Percentiles rank a stretch among this genome's conserved stretches.
phyloP scores from a whole-genome alignment of 2,329 filamentous ascomycete genomes.

The Colletotrichum noveboracense region DNA sequence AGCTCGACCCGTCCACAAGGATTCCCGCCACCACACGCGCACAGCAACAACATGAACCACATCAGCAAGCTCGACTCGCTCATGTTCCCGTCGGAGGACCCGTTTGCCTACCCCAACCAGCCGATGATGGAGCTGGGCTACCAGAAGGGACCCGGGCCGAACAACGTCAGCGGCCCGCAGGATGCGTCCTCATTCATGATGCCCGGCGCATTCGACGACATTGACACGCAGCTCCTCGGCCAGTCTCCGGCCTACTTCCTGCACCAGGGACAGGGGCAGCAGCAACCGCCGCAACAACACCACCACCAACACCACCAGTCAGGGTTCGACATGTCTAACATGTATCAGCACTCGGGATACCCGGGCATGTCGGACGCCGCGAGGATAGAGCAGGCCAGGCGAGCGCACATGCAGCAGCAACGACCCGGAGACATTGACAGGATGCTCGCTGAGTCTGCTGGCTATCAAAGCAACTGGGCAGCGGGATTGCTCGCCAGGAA shows the following conservation, averaged over 20 bases:
- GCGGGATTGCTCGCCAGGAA: slow-evolving; percentile 21
- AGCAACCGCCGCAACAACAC: slow-evolving; percentile 34
- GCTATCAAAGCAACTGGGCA: slow-evolving; percentile 23
- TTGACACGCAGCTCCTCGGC: slow-evolving; percentile 75
- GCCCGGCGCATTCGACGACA: slow-evolving; percentile 62
- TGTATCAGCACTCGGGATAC: slow-evolving; percentile 22
- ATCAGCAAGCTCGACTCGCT: slow-evolving; percentile 76
- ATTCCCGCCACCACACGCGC: slow-evolving; percentile 30
- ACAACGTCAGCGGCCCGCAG: slow-evolving; percentile 37
- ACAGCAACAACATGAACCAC: slow-evolving; percentile 40
- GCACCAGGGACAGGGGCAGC: slow-evolving; percentile 51
- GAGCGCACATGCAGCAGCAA: slow-evolving; percentile 23
- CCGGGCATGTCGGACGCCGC: slow-evolving; percentile 16
- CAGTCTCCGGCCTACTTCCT: slow-evolving; percentile 75
- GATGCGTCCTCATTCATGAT: slow-evolving; percentile 54
- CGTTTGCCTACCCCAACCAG: slow-evolving; percentile 81
- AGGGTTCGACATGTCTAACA: slow-evolving; percentile 19
- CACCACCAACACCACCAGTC: slow-evolving; percentile 23
- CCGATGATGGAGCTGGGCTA: slow-evolving; percentile 67
- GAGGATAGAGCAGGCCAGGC: slow-evolving; percentile 20
- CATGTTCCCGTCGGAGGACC: slow-evolving; percentile 82
- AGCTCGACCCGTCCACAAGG: slow-evolving; percentile 37
- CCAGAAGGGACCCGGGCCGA: slow-evolving; percentile 35
- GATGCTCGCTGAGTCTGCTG: slow-evolving; percentile 21
- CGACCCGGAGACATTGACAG: slow-evolving; percentile 21